Conservation (phyloP, 345 rosid species). For the Salix arbutifolia region DNA sequence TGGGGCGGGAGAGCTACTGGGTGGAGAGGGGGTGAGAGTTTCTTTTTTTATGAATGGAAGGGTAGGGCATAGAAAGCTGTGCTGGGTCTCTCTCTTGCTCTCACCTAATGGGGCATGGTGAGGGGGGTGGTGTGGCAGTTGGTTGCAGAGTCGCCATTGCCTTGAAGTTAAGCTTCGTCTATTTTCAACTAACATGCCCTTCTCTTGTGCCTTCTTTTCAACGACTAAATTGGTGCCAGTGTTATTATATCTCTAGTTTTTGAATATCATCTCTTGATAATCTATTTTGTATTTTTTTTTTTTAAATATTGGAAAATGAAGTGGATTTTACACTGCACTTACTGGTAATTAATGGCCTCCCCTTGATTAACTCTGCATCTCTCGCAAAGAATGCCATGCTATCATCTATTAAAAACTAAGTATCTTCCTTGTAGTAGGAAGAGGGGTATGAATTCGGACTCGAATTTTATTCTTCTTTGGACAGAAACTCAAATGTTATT, state of each 20-base stretch:
- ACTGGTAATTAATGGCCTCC: neutral
- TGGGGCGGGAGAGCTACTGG: neutral
- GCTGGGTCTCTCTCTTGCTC: conserved; percentile 18
- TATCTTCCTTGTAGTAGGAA: too few relatives aligned
- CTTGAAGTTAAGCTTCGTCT: conserved; percentile 78
- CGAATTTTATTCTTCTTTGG: too few relatives aligned
- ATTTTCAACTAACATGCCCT: conserved; percentile 31
- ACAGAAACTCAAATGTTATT: too few relatives aligned
- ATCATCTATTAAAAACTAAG: too few relatives aligned
- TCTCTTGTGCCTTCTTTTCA: neutral
- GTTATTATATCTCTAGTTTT: neutral
- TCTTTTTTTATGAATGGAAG: conserved; percentile 31
- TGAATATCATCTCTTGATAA: neutral
- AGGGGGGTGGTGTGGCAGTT: conserved; percentile 31
- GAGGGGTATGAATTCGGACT: too few relatives aligned
- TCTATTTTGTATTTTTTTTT: neutral
- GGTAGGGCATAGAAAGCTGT: conserved; percentile 12
- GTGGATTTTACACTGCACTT: neutral
- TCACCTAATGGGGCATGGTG: conserved; percentile 41
- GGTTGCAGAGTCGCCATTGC: conserved; percentile 95
- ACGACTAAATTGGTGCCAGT: neutral
- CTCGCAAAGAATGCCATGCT: too few relatives aligned
- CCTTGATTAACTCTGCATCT: neutral
- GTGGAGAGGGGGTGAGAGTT: conserved; percentile 4
- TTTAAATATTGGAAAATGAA: neutral